Evolutionary conservation across 2,329 filamentous ascomycete genomes (phyloP), one percentile per base, ranked within the genome.

Genomic region (Fusarium scirpi): DNA sequence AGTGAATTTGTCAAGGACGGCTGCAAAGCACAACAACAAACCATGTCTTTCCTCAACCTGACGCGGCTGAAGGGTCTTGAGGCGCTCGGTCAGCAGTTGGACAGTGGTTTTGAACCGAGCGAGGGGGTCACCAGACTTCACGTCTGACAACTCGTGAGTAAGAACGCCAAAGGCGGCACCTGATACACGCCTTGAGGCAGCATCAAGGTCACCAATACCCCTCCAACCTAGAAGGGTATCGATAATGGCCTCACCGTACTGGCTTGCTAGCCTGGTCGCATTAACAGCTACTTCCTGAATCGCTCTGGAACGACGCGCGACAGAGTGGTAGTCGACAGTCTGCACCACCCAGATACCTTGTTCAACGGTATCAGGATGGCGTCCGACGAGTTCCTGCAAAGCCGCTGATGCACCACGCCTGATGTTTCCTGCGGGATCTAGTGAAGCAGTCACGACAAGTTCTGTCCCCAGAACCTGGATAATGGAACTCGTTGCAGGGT

Each of bases 381-480:
- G 90, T 13, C 96, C 96, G 63, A 98, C 92, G 16, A 99, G 85
- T 78, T 99, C 96, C 77, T 99, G 96, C 40, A 99, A 82, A 4
- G 96, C 96, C 45, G 96, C 96, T 27, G 96, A 98, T 30, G 95
- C 91, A 6, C 95, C 96, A 71, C 96, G 89, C 55, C 96, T 88
- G 73, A 99, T 97, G 73, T 99, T 99, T 6, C 96, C 96, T 13
- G 93, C 91, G 2, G 95, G 91, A 76, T 99, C 96, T 9, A 98
- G 85, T 68, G 91, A 96, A 8, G 93, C 94, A 3, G 93, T 89
- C 15, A 92, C 89, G 1, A 97, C 88, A 16, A 99, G 85, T 74
- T 97, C 91, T 1, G 91, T 91, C 1, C 93, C 95, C 12, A 99
- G 83, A 12, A 92, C 84, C 76, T 97, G 94, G 54, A 96, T 80